Conservation (phyloP, 352 stramenopile genomes). For the Globisporangium carolinianum region DNA sequence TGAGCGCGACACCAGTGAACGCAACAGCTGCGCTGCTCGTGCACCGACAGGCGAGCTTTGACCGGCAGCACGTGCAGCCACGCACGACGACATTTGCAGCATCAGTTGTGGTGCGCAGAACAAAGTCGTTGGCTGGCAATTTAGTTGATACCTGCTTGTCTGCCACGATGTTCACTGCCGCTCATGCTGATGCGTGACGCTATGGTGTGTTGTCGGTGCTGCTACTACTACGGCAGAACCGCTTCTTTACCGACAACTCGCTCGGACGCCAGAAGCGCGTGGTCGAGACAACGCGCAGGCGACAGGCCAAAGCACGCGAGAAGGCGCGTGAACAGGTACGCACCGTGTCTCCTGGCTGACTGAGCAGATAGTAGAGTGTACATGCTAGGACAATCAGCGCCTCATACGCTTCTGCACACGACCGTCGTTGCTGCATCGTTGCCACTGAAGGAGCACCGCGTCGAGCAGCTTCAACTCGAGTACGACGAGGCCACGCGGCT, state of each 20-base stretch:
- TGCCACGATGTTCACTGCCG: too few species aligned
- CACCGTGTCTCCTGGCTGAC: too few species aligned
- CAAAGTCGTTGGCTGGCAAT: background rate
- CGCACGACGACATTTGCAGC: slow-evolving; percentile 26
- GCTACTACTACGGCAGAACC: slow-evolving; percentile 24
- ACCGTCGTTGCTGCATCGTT: background rate
- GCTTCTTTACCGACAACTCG: slow-evolving; percentile 71
- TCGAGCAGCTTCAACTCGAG: slow-evolving; percentile 39
- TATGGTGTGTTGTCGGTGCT: too few species aligned
- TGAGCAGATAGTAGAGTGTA: too few species aligned
- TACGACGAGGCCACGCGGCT: slow-evolving; percentile 36
- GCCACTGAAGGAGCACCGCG: background rate
- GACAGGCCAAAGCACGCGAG: slow-evolving; percentile 41
- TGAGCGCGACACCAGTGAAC: slow-evolving; percentile 20
- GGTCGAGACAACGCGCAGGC: slow-evolving; percentile 46
- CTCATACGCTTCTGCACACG: background rate
- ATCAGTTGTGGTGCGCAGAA: slow-evolving; percentile 22
- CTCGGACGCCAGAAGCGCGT: slow-evolving; percentile 45
- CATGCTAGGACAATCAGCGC: too few species aligned
- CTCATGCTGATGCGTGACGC: too few species aligned
- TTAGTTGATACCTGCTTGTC: background rate
- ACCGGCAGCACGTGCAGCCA: slow-evolving; percentile 16
- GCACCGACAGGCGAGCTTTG: slow-evolving; percentile 27
- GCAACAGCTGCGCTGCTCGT: slow-evolving; percentile 27
- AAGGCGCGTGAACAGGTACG: slow-evolving; percentile 47